phyloP scores from a whole-genome alignment of 2,329 filamentous ascomycete genomes.

The Fusarium sp. region DNA sequence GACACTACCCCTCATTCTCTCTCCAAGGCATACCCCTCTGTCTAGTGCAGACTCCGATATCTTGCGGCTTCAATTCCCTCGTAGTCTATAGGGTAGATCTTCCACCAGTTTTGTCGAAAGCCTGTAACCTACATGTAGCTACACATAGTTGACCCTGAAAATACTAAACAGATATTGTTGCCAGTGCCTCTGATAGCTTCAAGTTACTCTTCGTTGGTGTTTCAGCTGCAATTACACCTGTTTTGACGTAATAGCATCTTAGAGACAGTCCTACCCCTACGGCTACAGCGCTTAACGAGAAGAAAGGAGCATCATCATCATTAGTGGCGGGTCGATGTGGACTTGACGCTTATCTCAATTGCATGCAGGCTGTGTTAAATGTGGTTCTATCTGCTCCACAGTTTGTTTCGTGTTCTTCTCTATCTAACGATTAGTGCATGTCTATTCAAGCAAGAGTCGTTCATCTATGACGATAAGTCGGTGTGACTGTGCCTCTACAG shows the following conservation, averaged over 20 bases:
- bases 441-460: too few relatives aligned
- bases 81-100: too few relatives aligned
- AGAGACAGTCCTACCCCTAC: too few relatives aligned
- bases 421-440: too few relatives aligned
- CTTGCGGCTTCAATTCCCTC: not conserved
- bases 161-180: constrained; percentile 17
- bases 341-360: constrained; percentile 77
- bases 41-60: not conserved
- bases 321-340: constrained; percentile 78
- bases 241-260: too few relatives aligned
- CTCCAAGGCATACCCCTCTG: not conserved
- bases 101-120: too few relatives aligned
- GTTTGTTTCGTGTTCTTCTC: constrained; percentile 58
- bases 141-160: constrained; percentile 8
- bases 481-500: too few relatives aligned
- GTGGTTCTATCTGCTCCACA: constrained; percentile 88
- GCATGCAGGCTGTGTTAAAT: constrained; percentile 80
- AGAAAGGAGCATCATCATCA: constrained; percentile 84
- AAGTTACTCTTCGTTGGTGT: constrained; percentile 7
- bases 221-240: not conserved
- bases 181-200: constrained; percentile 10
- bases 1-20: not conserved
- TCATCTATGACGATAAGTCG: too few relatives aligned
- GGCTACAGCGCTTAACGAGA: constrained; percentile 81
- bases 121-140: not conserved